Percentiles rank a stretch among this genome's conserved stretches.
Evolutionary conservation across 75 land plant species (phyloP).

Genomic region (Isoetes taiwanensis): DNA sequence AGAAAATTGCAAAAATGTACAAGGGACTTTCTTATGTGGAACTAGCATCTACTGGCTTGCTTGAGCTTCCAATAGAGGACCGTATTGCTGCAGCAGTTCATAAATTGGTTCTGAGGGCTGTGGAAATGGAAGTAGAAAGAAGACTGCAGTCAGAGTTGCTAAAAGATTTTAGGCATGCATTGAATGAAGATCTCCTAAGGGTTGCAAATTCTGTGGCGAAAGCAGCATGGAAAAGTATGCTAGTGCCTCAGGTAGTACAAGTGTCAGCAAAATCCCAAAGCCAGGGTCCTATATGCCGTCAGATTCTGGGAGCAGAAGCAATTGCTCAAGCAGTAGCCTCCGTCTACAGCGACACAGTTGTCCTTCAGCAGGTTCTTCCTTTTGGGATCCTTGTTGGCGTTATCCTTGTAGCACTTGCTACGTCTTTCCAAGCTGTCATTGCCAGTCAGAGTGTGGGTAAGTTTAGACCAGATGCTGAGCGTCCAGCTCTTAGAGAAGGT

Average conservation of each 20-base stretch:
- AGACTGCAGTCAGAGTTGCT: conserved; percentile 30
- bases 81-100: too few species aligned
- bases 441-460: conserved; percentile 30
- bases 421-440: conserved; percentile 66
- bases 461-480: background rate
- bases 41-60: too few species aligned
- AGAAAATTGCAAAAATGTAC: too few species aligned
- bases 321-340: conserved; percentile 30
- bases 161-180: conserved; percentile 20
- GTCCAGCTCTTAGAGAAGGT: background rate
- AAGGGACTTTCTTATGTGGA: too few species aligned
- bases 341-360: conserved; percentile 31
- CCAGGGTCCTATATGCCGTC: too few species aligned
- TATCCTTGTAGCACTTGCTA: conserved; percentile 68
- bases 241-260: background rate
- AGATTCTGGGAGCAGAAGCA: conserved; percentile 24
- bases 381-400: conserved; percentile 77
- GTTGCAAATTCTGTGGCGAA: conserved; percentile 49
- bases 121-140: conserved; percentile 63
- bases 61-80: too few species aligned
- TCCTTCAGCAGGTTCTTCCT: conserved; percentile 50
- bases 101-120: conserved; percentile 32
- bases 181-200: conserved; percentile 46
- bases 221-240: conserved; percentile 13
- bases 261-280: conserved; percentile 11